Evolutionary conservation across 257 asterid species (phyloP).

Genomic region (Anisodus acutangulus): DNA sequence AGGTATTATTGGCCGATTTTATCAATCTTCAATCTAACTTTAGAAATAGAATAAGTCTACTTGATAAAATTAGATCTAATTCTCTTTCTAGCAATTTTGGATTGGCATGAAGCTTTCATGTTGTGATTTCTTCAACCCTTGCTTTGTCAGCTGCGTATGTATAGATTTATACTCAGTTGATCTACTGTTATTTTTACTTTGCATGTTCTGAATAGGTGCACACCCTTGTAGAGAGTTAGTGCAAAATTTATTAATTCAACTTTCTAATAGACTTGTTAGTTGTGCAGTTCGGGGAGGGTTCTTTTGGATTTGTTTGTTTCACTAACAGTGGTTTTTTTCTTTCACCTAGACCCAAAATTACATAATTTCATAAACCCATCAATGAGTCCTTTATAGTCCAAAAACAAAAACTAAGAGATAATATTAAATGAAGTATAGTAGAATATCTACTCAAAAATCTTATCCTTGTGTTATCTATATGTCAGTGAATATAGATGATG

Average conservation of each 20-base stretch:
- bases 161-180: neutral
- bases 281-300: neutral
- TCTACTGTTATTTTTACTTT: neutral
- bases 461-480: neutral
- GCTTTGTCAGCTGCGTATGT: neutral
- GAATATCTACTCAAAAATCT: slow-evolving; percentile 15
- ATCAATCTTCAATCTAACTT: neutral
- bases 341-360: neutral
- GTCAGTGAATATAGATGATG: slow-evolving; percentile 11
- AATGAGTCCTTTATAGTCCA: neutral
- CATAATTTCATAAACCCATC: slow-evolving; percentile 1
- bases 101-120: too few relatives aligned
- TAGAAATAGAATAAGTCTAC: too few relatives aligned
- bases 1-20: neutral
- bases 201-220: neutral
- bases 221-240: neutral
- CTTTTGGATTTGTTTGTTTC: neutral
- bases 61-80: too few relatives aligned
- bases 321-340: neutral
- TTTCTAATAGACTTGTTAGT: neutral
- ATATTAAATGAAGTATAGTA: neutral
- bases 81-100: too few relatives aligned
- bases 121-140: too few relatives aligned
- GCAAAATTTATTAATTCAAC: neutral
- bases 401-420: neutral